phyloP scores from a whole-genome alignment of 2,329 filamentous ascomycete genomes.

The Pleoardoris graminearum region DNA sequence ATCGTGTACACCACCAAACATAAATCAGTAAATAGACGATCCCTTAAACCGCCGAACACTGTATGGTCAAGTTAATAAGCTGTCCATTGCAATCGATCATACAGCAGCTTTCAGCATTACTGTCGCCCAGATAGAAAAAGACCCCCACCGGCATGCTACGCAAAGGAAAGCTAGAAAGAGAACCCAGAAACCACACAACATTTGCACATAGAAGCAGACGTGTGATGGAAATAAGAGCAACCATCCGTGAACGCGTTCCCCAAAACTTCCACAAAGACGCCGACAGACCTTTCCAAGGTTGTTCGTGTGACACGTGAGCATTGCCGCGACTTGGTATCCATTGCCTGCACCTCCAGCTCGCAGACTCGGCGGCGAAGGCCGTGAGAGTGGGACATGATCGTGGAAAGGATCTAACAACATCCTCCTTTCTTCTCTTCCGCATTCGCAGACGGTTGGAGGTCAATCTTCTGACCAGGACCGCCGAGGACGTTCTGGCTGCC shows the following conservation, averaged over 20 bases:
- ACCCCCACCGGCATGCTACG: conserved; percentile 36
- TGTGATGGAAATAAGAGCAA: conserved; percentile 30
- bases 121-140: conserved; percentile 28
- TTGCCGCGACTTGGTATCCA: conserved; percentile 22
- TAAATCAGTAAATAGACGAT: background rate
- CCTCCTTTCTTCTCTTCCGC: conserved; percentile 76
- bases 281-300: conserved; percentile 29
- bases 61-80: conserved; percentile 9
- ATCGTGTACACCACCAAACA: too few species aligned
- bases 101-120: conserved; percentile 38
- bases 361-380: conserved; percentile 13
- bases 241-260: conserved; percentile 24
- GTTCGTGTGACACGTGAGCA: conserved; percentile 40
- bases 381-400: conserved; percentile 16
- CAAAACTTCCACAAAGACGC: conserved; percentile 40
- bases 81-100: conserved; percentile 31
- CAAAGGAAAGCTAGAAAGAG: conserved; percentile 21
- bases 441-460: conserved; percentile 62
- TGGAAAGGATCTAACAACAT: conserved; percentile 66
- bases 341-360: conserved; percentile 17
- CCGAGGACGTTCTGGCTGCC: conserved; percentile 77
- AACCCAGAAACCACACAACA: conserved; percentile 32
- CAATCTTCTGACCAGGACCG: conserved; percentile 33
- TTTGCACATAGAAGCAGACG: conserved; percentile 33
- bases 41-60: conserved; percentile 3